A percentile compares a stretch with the other conserved stretches of the same genome.
These are phyloP conservation scores for Verticillium tricorpus DNA, from an alignment of 2,329 filamentous ascomycete genomes.

Conservation along the genomic window DNA sequence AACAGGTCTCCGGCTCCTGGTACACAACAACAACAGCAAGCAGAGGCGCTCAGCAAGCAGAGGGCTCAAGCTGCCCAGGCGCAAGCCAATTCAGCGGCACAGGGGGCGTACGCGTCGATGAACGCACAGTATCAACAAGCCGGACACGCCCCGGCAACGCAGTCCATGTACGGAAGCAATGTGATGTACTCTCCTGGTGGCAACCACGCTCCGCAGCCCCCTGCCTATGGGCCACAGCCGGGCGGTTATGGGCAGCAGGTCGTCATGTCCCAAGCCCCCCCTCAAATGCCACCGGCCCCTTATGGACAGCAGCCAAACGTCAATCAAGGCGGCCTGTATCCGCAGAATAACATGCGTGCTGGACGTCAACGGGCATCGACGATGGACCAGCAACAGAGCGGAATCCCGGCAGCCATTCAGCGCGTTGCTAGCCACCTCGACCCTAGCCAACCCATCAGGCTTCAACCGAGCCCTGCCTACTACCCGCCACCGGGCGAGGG, in stretches of 20 bases:
- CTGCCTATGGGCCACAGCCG: conserved; percentile 72
- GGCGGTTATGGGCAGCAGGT: conserved; percentile 70
- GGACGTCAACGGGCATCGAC: conserved; percentile 88
- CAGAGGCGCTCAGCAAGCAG: conserved; percentile 90
- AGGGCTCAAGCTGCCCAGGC: conserved; percentile 68
- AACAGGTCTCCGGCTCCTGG: conserved; percentile 88
- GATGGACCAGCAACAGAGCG: conserved; percentile 91
- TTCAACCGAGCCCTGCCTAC: conserved; percentile 95
- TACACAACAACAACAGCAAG: conserved; percentile 93
- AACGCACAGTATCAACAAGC: conserved; percentile 41
- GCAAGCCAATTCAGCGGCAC: conserved; percentile 63
- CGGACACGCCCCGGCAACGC: conserved; percentile 38
- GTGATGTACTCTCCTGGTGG: conserved; percentile 68
- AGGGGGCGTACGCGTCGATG: conserved; percentile 53
- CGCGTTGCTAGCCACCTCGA: conserved; percentile 94
- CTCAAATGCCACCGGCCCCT: conserved; percentile 61
- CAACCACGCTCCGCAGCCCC: conserved; percentile 58
- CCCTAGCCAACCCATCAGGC: conserved; percentile 84
- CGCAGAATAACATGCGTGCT: conserved; percentile 61
- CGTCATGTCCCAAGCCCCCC: conserved; percentile 62
- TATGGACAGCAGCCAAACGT: conserved; percentile 44
- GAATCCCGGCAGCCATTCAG: conserved; percentile 89
- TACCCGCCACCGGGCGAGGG: conserved; percentile 91
- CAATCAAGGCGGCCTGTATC: conserved; percentile 53
- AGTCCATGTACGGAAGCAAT: conserved; percentile 77